Evolutionary conservation across 768 basidiomycete species (phyloP).

Genomic region (Paxillus involutus): DNA sequence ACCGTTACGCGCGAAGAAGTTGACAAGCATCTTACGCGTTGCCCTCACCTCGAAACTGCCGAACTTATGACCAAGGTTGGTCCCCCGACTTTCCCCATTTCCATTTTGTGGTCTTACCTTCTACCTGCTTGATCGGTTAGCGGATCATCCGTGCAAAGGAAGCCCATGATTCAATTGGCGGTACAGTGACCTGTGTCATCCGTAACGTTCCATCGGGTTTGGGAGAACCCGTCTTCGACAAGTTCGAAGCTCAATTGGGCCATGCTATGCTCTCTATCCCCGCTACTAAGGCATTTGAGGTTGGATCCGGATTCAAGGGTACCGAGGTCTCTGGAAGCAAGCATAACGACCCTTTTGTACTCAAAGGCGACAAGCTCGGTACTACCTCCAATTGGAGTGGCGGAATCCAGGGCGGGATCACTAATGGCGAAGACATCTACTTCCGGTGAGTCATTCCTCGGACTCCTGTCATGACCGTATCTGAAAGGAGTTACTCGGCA

Average conservation of each 20-base stretch:
- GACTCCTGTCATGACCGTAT: background rate
- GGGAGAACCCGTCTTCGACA: constrained; percentile 98
- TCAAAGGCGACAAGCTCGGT: constrained; percentile 69
- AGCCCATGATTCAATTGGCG: constrained; percentile 90
- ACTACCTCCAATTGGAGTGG: constrained; percentile 96
- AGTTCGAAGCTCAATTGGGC: constrained; percentile 91
- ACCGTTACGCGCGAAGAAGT: constrained; percentile 85
- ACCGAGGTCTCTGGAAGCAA: constrained; percentile 89
- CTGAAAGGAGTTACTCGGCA: constrained; percentile 10
- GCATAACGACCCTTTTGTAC: constrained; percentile 90
- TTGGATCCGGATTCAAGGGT: constrained; percentile 95
- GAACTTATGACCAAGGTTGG: constrained; percentile 85
- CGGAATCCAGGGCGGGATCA: constrained; percentile 96
- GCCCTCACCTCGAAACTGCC: constrained; percentile 87
- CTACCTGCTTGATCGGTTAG: constrained; percentile 38
- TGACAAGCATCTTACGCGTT: constrained; percentile 83
- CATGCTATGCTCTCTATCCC: constrained; percentile 99
- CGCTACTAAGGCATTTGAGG: constrained; percentile 97
- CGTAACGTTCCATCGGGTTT: constrained; percentile 87
- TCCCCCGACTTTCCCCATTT: background rate
- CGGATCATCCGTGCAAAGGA: constrained; percentile 94
- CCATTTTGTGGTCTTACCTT: constrained; percentile 35
- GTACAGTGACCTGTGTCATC: constrained; percentile 96
- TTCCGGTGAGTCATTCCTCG: constrained; percentile 64
- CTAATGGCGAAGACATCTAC: constrained; percentile 96